Base-by-base conservation (phyloP, 176 grass and related monocot genomes). In the Musa beccarii region DNA sequence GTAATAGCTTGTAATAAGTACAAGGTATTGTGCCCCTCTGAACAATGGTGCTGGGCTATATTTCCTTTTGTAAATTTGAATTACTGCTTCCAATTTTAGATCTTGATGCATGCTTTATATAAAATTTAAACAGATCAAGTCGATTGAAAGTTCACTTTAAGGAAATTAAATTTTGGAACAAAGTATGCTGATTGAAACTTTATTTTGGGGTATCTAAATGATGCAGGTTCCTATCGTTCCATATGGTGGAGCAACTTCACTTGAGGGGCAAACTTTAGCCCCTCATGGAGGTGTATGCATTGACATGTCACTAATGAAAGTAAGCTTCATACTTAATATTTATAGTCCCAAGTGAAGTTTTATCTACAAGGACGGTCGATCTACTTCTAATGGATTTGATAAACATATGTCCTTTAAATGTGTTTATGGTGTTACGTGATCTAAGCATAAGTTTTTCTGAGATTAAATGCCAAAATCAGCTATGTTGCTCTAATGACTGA, bases 211-310 rank as follows among this genome's bases (percentile, higher is more conserved):
- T 65, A 49, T 76, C 55, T 84, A 55, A 66, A 74, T 19, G 28
- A 49, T 72, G 23, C 65, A 98, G 95, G 72, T 98, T 66, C 95
- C 95, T 67, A 86, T 98, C 84, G 90, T 98, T 81, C 90, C 95
- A 63, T 98, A 98, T 84, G 95, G 95, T 82, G 95, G 95, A 82
- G 95, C 90, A 76, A 94, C 95, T 53, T 98, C 95, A 76, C 82
- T 98, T 68, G 95, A 94, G 79, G 95, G 95, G 16, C 95, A 98
- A 80, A 98, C 95, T 49, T 90, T 98, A 79, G 86, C 90, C 71
- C 95, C 90, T 84, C 77, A 89, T 84, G 95, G 88, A 80, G 95
- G 95, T 80, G 95, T 91, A 68, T 98, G 88, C 71, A 86, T 98
- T 80, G 82, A 98, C 84, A 84, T 98, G 88, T 82, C 95, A 69